Conservation (phyloP, 2,329 filamentous ascomycete species). For the Aureobasidium sp. region DNA sequence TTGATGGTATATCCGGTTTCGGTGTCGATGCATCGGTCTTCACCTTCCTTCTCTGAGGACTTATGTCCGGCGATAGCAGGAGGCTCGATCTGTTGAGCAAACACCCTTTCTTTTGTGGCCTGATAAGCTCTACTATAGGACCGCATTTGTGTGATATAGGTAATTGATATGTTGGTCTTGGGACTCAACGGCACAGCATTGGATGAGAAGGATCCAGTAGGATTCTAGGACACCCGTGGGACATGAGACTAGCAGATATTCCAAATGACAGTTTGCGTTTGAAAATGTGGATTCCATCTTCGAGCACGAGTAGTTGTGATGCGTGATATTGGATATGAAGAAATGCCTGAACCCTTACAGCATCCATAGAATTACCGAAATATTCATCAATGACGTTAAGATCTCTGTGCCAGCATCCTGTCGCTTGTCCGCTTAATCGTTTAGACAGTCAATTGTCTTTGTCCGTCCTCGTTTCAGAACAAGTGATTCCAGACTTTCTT, state of each 20-base stretch:
- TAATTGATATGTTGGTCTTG: not conserved
- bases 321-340: too few relatives aligned
- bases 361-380: too few relatives aligned
- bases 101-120: too few relatives aligned
- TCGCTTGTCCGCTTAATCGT: not conserved
- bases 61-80: too few relatives aligned
- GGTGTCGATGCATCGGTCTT: not conserved
- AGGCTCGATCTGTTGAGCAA: too few relatives aligned
- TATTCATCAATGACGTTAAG: not conserved
- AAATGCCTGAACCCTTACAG: too few relatives aligned
- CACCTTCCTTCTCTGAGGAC: not conserved
- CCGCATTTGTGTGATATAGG: not conserved
- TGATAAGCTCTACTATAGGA: not conserved
- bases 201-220: not conserved
- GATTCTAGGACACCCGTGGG: not conserved
- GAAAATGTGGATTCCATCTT: too few relatives aligned
- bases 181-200: not conserved
- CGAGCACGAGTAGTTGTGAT: too few relatives aligned
- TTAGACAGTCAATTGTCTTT: too few relatives aligned
- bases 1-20: not conserved
- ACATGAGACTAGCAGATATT: not conserved
- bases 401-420: not conserved
- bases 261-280: too few relatives aligned
- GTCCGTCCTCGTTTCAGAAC: too few relatives aligned
- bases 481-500: too few relatives aligned